Evolutionary conservation across 2,329 filamentous ascomycete genomes (phyloP).

Genomic region (Alternaria triticina): DNA sequence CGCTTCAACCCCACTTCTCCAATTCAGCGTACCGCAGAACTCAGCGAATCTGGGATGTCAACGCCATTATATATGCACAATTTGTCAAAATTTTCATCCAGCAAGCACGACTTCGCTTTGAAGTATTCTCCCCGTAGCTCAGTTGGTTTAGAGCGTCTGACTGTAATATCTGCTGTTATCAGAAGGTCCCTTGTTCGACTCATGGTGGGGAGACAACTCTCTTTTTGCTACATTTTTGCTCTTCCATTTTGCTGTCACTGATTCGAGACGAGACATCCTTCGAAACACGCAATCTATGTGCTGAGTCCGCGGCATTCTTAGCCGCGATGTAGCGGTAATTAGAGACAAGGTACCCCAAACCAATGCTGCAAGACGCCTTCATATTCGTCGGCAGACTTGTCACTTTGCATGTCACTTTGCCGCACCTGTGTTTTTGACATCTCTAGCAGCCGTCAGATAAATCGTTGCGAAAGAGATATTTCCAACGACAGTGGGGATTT

Average conservation of each 20-base stretch:
- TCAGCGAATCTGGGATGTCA: too few relatives aligned
- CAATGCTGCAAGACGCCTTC: not conserved
- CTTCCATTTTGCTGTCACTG: not conserved
- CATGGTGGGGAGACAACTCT: conserved; percentile 40
- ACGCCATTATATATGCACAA: not conserved
- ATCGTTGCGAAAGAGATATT: not conserved
- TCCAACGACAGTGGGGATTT: not conserved
- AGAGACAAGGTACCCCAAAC: not conserved
- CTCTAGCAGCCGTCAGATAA: not conserved
- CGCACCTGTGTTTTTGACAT: not conserved
- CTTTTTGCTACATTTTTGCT: conserved; percentile 5
- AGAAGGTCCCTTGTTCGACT: conserved; percentile 44
- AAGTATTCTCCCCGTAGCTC: conserved; percentile 31
- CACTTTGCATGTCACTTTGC: not conserved
- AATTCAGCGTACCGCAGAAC: not conserved
- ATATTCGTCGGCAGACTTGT: not conserved
- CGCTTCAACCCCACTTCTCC: not conserved
- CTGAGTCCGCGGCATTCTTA: not conserved
- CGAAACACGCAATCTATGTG: not conserved
- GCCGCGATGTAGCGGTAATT: not conserved
- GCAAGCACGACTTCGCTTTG: conserved; percentile 18
- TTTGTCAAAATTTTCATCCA: not conserved
- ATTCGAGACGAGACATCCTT: not conserved
- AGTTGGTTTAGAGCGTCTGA: conserved; percentile 49
- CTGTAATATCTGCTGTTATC: conserved; percentile 45